A percentile compares a stretch with the other conserved stretches of the same genome.
Conservation (phyloP, 2,329 filamentous ascomycete species). For the Pseudogymnoascus sp. region DNA sequence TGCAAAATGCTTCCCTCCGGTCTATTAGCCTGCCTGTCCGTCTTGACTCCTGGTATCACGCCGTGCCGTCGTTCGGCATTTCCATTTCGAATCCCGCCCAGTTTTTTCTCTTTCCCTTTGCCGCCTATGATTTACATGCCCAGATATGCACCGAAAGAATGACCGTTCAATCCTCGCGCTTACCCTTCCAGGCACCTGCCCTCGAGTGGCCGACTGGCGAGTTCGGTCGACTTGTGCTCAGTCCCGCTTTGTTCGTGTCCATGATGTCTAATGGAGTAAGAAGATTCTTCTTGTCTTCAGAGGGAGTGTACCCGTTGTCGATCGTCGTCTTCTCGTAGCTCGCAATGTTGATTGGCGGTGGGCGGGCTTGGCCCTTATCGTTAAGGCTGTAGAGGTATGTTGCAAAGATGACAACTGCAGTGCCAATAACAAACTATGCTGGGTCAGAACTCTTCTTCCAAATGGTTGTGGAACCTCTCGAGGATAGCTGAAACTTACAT, state of each 20-base stretch:
- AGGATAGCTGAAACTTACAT: slow-evolving; percentile 46
- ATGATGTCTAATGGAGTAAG: slow-evolving; percentile 20
- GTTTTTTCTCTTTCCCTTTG: not conserved
- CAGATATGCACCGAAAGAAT: not conserved
- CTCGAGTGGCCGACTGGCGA: slow-evolving; percentile 39
- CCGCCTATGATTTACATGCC: not conserved
- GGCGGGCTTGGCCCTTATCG: slow-evolving; percentile 50
- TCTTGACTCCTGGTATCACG: not conserved
- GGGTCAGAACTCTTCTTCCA: not conserved
- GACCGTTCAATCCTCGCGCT: not conserved
- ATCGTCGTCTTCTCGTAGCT: slow-evolving; percentile 61
- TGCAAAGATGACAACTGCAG: slow-evolving; percentile 66
- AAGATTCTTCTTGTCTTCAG: slow-evolving; percentile 6
- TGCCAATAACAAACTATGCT: slow-evolving; percentile 70
- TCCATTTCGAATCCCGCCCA: not conserved
- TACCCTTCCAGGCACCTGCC: slow-evolving; percentile 21
- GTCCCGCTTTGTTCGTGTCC: slow-evolving; percentile 34
- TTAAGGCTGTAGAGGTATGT: slow-evolving; percentile 77
- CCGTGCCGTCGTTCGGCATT: not conserved
- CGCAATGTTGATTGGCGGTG: slow-evolving; percentile 60
- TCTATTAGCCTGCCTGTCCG: not conserved
- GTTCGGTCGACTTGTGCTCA: slow-evolving; percentile 45
- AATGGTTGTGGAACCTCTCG: not conserved
- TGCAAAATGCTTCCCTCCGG: not conserved
- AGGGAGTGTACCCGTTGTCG: slow-evolving; percentile 28